Evolutionary conservation across 2,329 filamentous ascomycete genomes (phyloP), one percentile per base, ranked within the genome.

Genomic region (Fusarium nanum): DNA sequence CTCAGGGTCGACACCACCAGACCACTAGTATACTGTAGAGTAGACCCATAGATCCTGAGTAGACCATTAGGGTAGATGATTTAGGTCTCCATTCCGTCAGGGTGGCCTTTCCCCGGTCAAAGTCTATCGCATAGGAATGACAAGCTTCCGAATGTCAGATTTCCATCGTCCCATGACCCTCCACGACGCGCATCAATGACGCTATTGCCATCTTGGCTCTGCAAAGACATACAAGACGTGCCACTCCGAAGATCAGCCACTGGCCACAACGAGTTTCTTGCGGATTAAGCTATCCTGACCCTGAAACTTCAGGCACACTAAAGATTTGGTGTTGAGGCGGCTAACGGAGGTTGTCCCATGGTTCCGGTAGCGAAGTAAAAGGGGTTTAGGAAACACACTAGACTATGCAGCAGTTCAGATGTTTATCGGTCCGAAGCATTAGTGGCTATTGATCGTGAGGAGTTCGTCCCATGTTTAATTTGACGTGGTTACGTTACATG

Each of bases 291-390:
- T 7, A n/a, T 37, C 34, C 34, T 37, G 34, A 37, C 34, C 34
- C 34, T 37, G 34, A 37, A 37, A 37, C 34, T 12, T 12, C 34
- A 12, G 34, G 34, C 34, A 37, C 12, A 37, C 18, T 37, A 11
- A n/a, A 4, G 2, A n/a, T 0, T 37, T 7, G 2, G 34, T 37
- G 34, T n/a, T 3, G 18, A 12, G 18, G 10, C 0, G 3, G 34
- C 10, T 25, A 14, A 37, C 47, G 47, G 47, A 37, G 12, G 10
- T 6, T 2, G 34, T 50, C 12, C 47, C 30, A 50, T 50, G 16
- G 12, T 25, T 37, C 47, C 47, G 47, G 20, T 50, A 25, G 7
- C 22, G 14, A 25, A n/a, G 22, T 25, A 5, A 10, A 34, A n/a
- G 18, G 6, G 20, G 14, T 10, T n/a, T 6, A 7, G 7, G 8